These are phyloP conservation scores for Tilletia walkeri DNA, from an alignment of 1,284 basidiomycete species.

Conservation along the genomic window DNA sequence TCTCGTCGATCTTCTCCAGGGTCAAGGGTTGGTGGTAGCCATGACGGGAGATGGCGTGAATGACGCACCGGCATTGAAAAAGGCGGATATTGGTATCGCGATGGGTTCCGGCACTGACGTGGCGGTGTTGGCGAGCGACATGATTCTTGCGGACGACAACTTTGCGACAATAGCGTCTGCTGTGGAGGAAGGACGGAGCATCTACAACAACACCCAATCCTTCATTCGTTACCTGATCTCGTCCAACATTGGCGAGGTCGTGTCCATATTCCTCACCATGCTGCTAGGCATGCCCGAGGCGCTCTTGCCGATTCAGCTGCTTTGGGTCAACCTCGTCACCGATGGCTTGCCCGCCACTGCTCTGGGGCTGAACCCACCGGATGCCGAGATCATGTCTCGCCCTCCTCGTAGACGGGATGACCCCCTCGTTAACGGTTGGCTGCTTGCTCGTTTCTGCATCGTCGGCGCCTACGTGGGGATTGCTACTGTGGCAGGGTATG, in stretches of 20 bases:
- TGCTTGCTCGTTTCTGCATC: conserved; percentile 17
- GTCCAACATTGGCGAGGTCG: conserved; percentile 23
- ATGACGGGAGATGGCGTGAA: conserved; percentile 99
- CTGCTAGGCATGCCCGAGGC: conserved; percentile 21
- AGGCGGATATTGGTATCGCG: conserved; percentile 95
- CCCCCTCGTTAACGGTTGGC: conserved; percentile 15
- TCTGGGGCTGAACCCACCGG: conserved; percentile 18
- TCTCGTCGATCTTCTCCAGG: conserved; percentile 88
- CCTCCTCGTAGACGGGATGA: conserved; percentile 11
- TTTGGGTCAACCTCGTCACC: conserved; percentile 24
- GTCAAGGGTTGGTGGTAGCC: conserved; percentile 82
- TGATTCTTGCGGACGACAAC: conserved; percentile 96
- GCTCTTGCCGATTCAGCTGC: conserved; percentile 19
- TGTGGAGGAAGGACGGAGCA: conserved; percentile 76
- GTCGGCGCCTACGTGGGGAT: conserved; percentile 20
- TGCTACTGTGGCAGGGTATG: conserved; percentile 20
- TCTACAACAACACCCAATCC: conserved; percentile 20
- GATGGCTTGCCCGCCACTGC: conserved; percentile 21
- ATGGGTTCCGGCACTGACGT: conserved; percentile 99
- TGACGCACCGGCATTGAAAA: conserved; percentile 92
- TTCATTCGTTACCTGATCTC: conserved; percentile 22
- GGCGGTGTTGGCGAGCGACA: conserved; percentile 94
- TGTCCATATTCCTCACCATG: conserved; percentile 20
- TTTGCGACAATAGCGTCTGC: conserved; percentile 91
- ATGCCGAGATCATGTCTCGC: conserved; percentile 18